phyloP scores from a whole-genome alignment of 2,329 filamentous ascomycete species.

The Pseudovirgaria hyperparasitica region DNA sequence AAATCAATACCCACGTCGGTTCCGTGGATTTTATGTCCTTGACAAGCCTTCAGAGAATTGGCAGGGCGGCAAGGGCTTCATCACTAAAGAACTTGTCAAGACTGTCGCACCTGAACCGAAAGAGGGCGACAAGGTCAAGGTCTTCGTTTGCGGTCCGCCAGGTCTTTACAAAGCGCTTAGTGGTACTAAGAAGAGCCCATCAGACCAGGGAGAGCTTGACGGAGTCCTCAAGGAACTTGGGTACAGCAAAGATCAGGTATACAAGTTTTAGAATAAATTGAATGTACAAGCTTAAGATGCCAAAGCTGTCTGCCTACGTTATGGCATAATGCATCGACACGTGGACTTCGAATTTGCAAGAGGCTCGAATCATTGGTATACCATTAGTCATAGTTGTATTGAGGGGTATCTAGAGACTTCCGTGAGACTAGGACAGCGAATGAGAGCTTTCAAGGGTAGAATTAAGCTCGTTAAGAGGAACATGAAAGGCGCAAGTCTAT shows the following conservation, averaged over 20 bases:
- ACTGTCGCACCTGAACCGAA: conserved; percentile 88
- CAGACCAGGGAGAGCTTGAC: conserved; percentile 81
- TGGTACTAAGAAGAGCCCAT: conserved; percentile 79
- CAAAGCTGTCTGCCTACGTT: too few relatives aligned
- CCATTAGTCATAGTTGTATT: too few relatives aligned
- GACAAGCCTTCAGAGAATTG: conserved; percentile 73
- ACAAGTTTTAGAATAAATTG: conserved; percentile 55
- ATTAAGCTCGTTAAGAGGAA: too few relatives aligned
- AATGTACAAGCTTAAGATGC: too few relatives aligned
- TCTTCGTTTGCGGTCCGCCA: conserved; percentile 92
- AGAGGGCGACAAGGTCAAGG: conserved; percentile 72
- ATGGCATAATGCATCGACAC: too few relatives aligned
- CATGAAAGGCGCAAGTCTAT: too few relatives aligned
- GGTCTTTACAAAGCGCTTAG: conserved; percentile 88
- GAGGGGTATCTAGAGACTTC: too few relatives aligned
- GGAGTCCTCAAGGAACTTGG: conserved; percentile 76
- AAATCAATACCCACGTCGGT: conserved; percentile 89
- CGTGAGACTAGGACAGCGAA: too few relatives aligned
- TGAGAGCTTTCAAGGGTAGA: too few relatives aligned
- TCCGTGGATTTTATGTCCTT: conserved; percentile 88
- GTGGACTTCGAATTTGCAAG: too few relatives aligned
- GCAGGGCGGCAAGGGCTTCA: conserved; percentile 63
- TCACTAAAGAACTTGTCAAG: conserved; percentile 88
- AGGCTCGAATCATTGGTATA: too few relatives aligned
- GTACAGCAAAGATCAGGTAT: conserved; percentile 79